These are phyloP conservation scores for Acer yangbiense DNA, from an alignment of 345 rosid species.

Conservation along the genomic window DNA sequence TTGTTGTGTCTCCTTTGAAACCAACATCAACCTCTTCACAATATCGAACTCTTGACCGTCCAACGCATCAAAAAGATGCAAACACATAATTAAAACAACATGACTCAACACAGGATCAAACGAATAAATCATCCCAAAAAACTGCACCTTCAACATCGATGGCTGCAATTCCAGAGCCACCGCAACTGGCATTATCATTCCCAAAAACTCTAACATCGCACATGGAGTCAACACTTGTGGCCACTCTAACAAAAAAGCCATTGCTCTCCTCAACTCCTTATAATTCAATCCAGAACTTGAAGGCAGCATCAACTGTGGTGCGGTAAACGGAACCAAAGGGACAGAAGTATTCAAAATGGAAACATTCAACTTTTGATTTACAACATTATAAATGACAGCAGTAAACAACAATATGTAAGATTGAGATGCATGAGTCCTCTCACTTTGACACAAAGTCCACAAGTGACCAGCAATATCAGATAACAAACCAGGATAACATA, in stretches of 20 bases:
- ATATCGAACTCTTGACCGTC: slow-evolving; percentile 82
- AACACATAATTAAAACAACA: slow-evolving; percentile 66
- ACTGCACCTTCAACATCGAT: slow-evolving; percentile 91
- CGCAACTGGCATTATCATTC: slow-evolving; percentile 77
- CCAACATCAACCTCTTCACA: slow-evolving; percentile 58
- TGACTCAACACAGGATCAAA: slow-evolving; percentile 81
- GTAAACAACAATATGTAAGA: slow-evolving; percentile 76
- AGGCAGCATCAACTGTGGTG: slow-evolving; percentile 49
- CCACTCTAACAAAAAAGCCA: slow-evolving; percentile 87
- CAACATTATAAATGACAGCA: slow-evolving; percentile 56
- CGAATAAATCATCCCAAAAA: slow-evolving; percentile 82
- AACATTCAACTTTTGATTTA: slow-evolving; percentile 50
- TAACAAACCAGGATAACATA: slow-evolving; percentile 70
- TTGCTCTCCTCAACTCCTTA: slow-evolving; percentile 86
- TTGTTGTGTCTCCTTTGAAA: slow-evolving; percentile 70
- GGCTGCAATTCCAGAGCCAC: slow-evolving; percentile 79
- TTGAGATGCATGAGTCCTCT: slow-evolving; percentile 90
- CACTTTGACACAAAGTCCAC: slow-evolving; percentile 89
- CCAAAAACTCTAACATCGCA: slow-evolving; percentile 84
- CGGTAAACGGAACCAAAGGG: slow-evolving; percentile 81
- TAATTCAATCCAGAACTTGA: slow-evolving; percentile 57
- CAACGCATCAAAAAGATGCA: slow-evolving; percentile 64
- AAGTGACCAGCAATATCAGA: slow-evolving; percentile 75
- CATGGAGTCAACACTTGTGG: slow-evolving; percentile 76
- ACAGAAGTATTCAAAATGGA: slow-evolving; percentile 73